These are phyloP conservation scores for Lentinula boryana DNA, from an alignment of 768 basidiomycete species.

Conservation along the genomic window DNA sequence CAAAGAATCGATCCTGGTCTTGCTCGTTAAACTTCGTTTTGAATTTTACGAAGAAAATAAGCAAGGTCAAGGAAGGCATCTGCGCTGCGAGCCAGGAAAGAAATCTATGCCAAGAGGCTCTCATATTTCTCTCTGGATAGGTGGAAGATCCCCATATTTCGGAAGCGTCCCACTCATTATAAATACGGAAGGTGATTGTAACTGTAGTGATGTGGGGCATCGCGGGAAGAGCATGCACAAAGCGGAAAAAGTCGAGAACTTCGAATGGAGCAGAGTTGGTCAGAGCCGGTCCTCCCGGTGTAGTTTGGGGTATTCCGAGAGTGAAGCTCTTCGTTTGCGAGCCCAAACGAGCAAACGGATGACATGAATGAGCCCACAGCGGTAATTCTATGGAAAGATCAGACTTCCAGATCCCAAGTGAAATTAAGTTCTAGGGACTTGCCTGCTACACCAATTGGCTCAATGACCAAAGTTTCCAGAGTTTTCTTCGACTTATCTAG, in stretches of 20 bases:
- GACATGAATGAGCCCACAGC: not conserved
- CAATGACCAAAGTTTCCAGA: not conserved
- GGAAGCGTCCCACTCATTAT: not conserved
- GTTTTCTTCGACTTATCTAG: not conserved
- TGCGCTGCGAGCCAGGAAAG: not conserved
- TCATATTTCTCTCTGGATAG: not conserved
- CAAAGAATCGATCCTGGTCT: not conserved
- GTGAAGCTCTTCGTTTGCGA: not conserved
- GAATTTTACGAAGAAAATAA: constrained; percentile 3
- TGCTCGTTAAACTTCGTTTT: constrained; percentile 3
- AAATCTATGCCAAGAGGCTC: not conserved
- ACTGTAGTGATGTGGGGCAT: not conserved
- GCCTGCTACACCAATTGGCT: constrained; percentile 2
- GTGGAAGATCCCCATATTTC: constrained; percentile 2
- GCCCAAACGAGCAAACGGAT: constrained; percentile 2
- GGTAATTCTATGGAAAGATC: not conserved
- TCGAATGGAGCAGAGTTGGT: constrained; percentile 2
- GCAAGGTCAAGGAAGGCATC: not conserved
- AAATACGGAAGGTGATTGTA: not conserved
- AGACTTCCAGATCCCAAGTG: not conserved
- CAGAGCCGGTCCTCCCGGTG: not conserved
- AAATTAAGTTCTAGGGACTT: not conserved
- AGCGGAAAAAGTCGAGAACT: constrained; percentile 3
- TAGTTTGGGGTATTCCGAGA: not conserved
- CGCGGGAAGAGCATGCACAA: not conserved